phyloP scores from a whole-genome alignment of 129 eudicot genomes.

The Arctium lappa region DNA sequence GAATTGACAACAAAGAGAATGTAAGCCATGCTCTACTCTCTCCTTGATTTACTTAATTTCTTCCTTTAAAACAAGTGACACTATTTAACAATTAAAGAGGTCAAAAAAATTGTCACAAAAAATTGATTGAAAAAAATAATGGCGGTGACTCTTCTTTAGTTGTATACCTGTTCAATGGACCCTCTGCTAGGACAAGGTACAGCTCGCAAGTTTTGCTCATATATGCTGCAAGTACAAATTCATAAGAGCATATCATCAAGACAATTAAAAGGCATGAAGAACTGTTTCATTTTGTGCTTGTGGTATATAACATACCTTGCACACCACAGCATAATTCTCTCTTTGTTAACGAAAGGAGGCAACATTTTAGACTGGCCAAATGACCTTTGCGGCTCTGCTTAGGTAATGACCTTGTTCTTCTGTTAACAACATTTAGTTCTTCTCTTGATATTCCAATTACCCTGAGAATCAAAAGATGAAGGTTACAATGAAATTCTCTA shows the following conservation, averaged over 20 bases:
- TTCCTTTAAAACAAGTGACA: not conserved
- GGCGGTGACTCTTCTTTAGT: not conserved
- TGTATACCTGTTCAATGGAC: slow-evolving; percentile 39
- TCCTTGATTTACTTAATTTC: not conserved
- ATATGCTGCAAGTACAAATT: not conserved
- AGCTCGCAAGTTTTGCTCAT: slow-evolving; percentile 41
- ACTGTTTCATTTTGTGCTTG: not conserved
- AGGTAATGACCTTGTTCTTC: slow-evolving; percentile 47
- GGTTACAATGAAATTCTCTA: too few species aligned
- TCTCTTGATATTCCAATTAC: slow-evolving; percentile 39
- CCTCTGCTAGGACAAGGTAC: slow-evolving; percentile 44
- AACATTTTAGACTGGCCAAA: slow-evolving; percentile 29
- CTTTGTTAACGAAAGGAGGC: slow-evolving; percentile 34
- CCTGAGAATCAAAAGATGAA: too few species aligned
- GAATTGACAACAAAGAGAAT: too few species aligned
- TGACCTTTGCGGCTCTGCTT: slow-evolving; percentile 37
- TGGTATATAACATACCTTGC: slow-evolving; percentile 34
- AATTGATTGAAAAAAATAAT: not conserved
- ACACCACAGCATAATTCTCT: slow-evolving; percentile 62
- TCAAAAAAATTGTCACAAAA: not conserved
- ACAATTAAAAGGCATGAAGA: not conserved
- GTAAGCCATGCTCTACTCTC: too few species aligned
- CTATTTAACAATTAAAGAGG: not conserved
- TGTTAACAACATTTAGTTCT: slow-evolving; percentile 15
- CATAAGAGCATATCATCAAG: slow-evolving; percentile 9